Conservation (phyloP, 345 rosid genomes). For the Gossypium herbaceum region DNA sequence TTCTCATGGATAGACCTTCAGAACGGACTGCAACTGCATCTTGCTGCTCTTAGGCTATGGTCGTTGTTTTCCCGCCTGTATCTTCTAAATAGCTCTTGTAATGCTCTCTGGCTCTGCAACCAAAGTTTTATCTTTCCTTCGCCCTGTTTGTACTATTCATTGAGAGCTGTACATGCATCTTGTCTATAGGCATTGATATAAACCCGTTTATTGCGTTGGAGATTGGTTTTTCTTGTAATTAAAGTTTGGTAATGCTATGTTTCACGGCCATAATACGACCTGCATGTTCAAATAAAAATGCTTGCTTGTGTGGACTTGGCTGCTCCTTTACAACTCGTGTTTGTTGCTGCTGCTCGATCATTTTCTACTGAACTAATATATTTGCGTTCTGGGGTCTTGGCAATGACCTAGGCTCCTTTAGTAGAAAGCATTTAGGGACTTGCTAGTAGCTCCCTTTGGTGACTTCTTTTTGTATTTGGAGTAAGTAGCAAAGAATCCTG, state of each 20-base stretch:
- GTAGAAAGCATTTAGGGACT: neutral
- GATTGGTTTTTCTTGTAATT: slow-evolving; percentile 23
- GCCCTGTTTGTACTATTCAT: slow-evolving; percentile 13
- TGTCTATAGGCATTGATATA: slow-evolving; percentile 7
- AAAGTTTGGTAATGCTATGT: slow-evolving; percentile 6
- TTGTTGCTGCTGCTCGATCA: neutral
- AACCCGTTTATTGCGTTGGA: slow-evolving; percentile 18
- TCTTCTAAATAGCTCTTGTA: slow-evolving; percentile 24
- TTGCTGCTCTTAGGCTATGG: slow-evolving; percentile 58
- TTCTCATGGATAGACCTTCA: slow-evolving; percentile 71
- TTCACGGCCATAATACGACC: neutral
- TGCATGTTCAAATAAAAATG: slow-evolving; percentile 12
- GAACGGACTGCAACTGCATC: slow-evolving; percentile 67
- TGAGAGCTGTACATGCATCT: slow-evolving; percentile 27
- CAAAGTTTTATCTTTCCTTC: slow-evolving; percentile 1
- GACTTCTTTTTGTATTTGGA: too few relatives aligned
- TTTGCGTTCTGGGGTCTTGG: neutral
- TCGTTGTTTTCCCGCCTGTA: slow-evolving; percentile 15
- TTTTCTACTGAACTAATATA: neutral
- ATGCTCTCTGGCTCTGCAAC: slow-evolving; percentile 17
- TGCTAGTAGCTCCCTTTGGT: neutral
- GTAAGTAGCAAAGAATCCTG: too few relatives aligned
- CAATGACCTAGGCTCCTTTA: neutral
- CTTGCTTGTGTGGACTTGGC: neutral
- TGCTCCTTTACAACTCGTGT: neutral